A percentile compares a stretch with the other conserved stretches of the same genome.
Evolutionary conservation across 2,329 filamentous ascomycete species (phyloP).

Genomic region (Venturia asperata): DNA sequence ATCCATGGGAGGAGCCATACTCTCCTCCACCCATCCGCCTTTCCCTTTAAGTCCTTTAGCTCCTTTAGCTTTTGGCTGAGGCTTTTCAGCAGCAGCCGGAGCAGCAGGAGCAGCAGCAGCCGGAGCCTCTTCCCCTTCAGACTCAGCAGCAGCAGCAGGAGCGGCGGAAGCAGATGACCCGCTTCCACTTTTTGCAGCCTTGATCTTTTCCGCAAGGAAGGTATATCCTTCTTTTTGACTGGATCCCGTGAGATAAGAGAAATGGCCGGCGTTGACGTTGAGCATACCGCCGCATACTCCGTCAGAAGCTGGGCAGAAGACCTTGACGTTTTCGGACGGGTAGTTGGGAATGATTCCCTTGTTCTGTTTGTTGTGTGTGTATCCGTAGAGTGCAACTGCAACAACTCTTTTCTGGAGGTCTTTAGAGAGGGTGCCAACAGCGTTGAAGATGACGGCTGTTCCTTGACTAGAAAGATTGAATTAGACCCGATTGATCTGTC

Average conservation of each 20-base stretch:
- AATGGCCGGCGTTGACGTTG: conserved; percentile 25
- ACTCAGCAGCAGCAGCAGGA: background rate
- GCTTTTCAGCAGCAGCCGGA: background rate
- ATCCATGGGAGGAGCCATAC: background rate
- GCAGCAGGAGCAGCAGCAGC: background rate
- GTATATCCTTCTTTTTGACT: conserved; percentile 17
- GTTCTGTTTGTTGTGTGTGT: conserved; percentile 35
- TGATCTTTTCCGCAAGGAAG: conserved; percentile 16
- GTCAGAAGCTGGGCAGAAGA: conserved; percentile 26
- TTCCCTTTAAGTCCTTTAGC: background rate
- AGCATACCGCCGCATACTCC: conserved; percentile 25
- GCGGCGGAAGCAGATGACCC: background rate
- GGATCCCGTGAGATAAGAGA: conserved; percentile 23
- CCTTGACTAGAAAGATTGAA: conserved; percentile 34
- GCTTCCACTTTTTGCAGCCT: conserved; percentile 3
- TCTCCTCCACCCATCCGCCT: background rate
- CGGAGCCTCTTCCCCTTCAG: background rate
- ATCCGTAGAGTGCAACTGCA: conserved; percentile 40
- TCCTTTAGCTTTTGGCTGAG: background rate
- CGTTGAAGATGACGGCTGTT: conserved; percentile 38
- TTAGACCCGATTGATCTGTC: background rate
- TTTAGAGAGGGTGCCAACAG: conserved; percentile 32
- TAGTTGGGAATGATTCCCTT: conserved; percentile 31
- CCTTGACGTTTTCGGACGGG: conserved; percentile 24
- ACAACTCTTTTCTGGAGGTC: conserved; percentile 29